Base-by-base conservation (phyloP, 2,329 filamentous ascomycete genomes). In the Penicillium brevicompactum region DNA sequence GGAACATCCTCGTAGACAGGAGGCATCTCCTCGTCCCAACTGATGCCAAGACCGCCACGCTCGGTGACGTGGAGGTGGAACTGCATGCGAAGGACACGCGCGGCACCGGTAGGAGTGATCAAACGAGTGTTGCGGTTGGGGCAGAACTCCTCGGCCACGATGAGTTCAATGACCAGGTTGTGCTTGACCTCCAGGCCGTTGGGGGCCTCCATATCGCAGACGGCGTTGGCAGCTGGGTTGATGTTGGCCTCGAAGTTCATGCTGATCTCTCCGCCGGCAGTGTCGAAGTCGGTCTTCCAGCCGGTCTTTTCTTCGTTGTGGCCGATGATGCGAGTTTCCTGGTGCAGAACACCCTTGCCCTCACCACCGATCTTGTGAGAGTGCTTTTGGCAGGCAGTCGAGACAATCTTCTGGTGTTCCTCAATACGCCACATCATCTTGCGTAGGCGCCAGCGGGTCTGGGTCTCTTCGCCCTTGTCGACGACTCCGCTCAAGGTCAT, bases 11-110 rank as follows among this genome's bases (percentile, higher is more conserved):
- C 89, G 76, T 99, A 99, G 63, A 95, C 85, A 1, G 93, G 93
- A 11, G 93, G 93, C 68, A 90, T 87, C 78, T 99, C 93, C 75
- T 97, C 93, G 65, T 97, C 93, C 93, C 94, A 99, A 64, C 89
- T 91, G 66, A 99, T 92, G 48, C 93, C 92, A 70, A 96, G 84
- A 16, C 93, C 93, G 18, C 85, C 84, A 56, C 90, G 85, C 76
- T 96, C 89, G 4, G 92, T 97, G 52, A 97, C 82, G 54, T 86
- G 80, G 50, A 94, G 82, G 66, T 84, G 86, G 78, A 97, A 97
- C 72, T 96, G 91, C 84, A 96, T 97, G 62, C 93, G 85, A 57
- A 99, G 80, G 49, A 97, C 93, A 60, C 93, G 86, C 0, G 93
- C 94, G 2, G 92, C 89, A 57, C 93, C 93, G 0, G 93, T 97